Evolutionary conservation across 208 protist species (phyloP).

Genomic region (Crithidia acanthocephali): DNA sequence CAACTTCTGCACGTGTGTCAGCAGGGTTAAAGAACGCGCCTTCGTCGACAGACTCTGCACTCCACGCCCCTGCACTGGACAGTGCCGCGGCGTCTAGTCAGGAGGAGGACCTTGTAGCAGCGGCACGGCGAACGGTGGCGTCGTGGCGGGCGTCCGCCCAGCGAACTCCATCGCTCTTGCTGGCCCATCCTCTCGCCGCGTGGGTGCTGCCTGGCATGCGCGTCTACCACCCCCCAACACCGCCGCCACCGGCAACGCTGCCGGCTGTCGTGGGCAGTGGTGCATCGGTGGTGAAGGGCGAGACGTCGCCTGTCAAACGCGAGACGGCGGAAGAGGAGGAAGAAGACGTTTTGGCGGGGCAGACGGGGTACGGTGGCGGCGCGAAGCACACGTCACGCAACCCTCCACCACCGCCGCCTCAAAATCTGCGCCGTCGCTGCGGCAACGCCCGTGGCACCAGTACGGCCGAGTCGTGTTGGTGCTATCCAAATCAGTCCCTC

Average conservation of each 20-base stretch:
- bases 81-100: not conserved
- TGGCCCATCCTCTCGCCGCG: conserved; percentile 25
- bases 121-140: not conserved
- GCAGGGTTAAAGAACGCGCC: not conserved
- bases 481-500: conserved; percentile 25
- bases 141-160: conserved; percentile 14
- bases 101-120: no score
- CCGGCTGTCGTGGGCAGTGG: not conserved
- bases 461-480: not conserved
- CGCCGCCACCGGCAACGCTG: not conserved
- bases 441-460: not conserved
- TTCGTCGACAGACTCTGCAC: not conserved
- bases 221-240: conserved; percentile 7
- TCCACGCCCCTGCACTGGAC: not conserved
- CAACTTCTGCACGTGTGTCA: not conserved
- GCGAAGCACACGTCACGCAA: no score
- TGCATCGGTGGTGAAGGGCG: not conserved
- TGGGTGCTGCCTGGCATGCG: conserved; percentile 27
- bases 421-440: not conserved
- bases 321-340: conserved; percentile 2
- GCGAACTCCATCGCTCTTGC: conserved; percentile 34
- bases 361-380: no score
- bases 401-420: not conserved
- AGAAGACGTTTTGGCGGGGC: no score
- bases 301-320: conserved; percentile 6